Evolutionary conservation across 306 rosid species (phyloP).

Genomic region (Malus fusca): DNA sequence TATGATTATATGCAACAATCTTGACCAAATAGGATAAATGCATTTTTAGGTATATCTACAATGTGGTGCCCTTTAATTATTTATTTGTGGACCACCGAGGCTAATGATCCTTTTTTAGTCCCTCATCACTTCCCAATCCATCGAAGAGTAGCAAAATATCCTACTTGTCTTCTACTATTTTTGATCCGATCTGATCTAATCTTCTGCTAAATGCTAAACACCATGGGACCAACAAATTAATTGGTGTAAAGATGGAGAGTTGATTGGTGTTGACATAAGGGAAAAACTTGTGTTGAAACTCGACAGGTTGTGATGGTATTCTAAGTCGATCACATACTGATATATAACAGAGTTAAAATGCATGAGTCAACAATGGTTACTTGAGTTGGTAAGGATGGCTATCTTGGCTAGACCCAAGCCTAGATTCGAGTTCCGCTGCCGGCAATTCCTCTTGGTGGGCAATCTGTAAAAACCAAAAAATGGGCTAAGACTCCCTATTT

Average conservation of each 20-base stretch:
- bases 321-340: no score
- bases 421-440: no score
- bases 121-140: not conserved
- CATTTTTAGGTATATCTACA: not conserved
- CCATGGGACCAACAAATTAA: not conserved
- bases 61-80: not conserved
- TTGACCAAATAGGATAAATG: not conserved
- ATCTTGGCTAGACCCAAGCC: no score
- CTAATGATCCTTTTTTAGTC: not conserved
- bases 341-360: not conserved
- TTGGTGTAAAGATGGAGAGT: not conserved
- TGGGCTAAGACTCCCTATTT: no score
- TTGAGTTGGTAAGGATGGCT: no score
- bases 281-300: not conserved
- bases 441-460: no score
- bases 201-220: not conserved
- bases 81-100: slow-evolving; percentile 7
- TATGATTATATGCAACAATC: not conserved
- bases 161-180: not conserved
- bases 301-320: no score
- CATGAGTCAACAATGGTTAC: not conserved
- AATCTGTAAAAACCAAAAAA: no score
- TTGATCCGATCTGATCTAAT: not conserved
- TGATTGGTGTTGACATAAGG: not conserved
- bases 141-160: not conserved